phyloP scores from a whole-genome alignment of 257 asterid species.

The Haberlea rhodopensis region DNA sequence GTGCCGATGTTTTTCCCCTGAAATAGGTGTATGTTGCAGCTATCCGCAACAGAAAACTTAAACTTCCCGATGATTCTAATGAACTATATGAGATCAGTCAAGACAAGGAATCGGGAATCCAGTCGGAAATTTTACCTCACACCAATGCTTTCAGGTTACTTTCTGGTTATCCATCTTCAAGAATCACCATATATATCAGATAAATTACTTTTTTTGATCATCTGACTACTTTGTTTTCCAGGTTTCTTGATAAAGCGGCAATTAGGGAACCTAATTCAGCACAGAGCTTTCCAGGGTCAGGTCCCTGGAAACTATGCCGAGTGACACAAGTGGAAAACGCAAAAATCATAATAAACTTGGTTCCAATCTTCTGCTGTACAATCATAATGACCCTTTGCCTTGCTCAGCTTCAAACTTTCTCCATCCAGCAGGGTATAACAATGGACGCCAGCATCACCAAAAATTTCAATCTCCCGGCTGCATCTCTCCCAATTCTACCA shows the following conservation, averaged over 20 bases:
- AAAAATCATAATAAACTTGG: conserved; percentile 54
- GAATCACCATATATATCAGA: background rate
- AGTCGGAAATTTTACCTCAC: conserved; percentile 52
- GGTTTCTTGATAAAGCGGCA: conserved; percentile 83
- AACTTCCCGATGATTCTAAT: conserved; percentile 42
- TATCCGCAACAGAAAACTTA: conserved; percentile 52
- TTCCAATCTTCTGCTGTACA: conserved; percentile 68
- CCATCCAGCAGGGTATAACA: conserved; percentile 62
- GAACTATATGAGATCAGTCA: conserved; percentile 46
- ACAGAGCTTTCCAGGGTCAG: conserved; percentile 18
- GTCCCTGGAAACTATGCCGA: conserved; percentile 63
- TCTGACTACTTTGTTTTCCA: conserved; percentile 11
- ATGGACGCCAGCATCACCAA: conserved; percentile 58
- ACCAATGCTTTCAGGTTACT: conserved; percentile 46
- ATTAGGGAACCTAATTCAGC: conserved; percentile 30
- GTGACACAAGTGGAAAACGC: conserved; percentile 84
- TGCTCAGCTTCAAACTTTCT: conserved; percentile 83
- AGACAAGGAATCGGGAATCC: conserved; percentile 44
- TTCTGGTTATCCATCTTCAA: background rate
- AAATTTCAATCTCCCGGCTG: conserved; percentile 57
- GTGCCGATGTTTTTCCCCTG: background rate
- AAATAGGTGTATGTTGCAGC: conserved; percentile 63
- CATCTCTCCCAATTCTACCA: conserved; percentile 73
- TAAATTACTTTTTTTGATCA: background rate
- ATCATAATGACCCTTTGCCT: conserved; percentile 82